Percentiles rank a stretch among this genome's conserved stretches.
phyloP scores from a whole-genome alignment of 176 grass and related monocot species.

The Sorghum bicolor region DNA sequence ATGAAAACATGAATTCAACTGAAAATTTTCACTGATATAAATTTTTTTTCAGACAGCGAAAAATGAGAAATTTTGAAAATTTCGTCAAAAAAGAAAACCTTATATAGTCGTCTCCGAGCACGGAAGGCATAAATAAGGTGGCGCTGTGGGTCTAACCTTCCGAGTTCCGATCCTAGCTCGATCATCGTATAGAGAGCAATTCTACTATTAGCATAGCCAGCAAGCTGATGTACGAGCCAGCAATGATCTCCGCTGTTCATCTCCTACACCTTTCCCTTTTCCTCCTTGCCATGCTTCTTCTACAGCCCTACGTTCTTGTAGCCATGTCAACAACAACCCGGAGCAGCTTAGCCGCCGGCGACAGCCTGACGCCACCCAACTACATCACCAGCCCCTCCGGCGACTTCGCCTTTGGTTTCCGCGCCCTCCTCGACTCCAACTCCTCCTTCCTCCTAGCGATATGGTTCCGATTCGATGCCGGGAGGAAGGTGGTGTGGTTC shows the following conservation, averaged over 20 bases:
- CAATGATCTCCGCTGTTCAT: neutral
- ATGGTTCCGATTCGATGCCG: neutral
- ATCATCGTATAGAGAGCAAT: neutral
- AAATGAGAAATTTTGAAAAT: too few relatives aligned
- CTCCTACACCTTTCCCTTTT: neutral
- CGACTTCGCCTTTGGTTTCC: neutral
- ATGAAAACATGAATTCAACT: too few relatives aligned
- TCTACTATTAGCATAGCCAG: neutral
- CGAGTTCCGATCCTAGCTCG: too few relatives aligned
- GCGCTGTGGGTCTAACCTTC: too few relatives aligned
- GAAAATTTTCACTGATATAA: too few relatives aligned
- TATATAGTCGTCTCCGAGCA: too few relatives aligned
- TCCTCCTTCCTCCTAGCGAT: conserved; percentile 13
- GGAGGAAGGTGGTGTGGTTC: neutral
- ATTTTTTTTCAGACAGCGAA: too few relatives aligned
- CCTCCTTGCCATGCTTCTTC: neutral
- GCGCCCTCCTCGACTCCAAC: neutral
- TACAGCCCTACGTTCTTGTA: neutral
- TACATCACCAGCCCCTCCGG: neutral
- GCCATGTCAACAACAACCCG: neutral
- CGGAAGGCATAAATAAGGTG: too few relatives aligned
- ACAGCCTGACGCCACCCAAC: neutral
- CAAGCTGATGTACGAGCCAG: neutral
- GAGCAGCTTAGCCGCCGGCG: neutral
- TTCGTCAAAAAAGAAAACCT: too few relatives aligned